Percentiles rank a stretch among this genome's conserved stretches.
These are phyloP conservation scores for Taphrina betulina DNA, from an alignment of 1,139 yeast species.

Conservation along the genomic window DNA sequence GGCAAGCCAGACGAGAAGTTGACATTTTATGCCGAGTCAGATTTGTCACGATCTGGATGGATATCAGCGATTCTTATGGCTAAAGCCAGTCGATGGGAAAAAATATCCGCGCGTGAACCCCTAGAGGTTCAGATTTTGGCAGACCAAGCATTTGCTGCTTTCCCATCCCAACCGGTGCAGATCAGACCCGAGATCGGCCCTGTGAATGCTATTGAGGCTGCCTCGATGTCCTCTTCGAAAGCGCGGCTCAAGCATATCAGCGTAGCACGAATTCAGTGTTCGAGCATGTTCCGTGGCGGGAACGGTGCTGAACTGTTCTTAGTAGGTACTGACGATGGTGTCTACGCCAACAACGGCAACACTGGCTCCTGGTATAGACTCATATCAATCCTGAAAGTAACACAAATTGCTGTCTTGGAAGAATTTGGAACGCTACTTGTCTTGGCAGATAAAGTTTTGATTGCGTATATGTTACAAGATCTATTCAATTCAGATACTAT, in stretches of 20 bases:
- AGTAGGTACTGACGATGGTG: slow-evolving; percentile 26
- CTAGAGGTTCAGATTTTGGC: slow-evolving; percentile 53
- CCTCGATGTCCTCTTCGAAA: slow-evolving; percentile 41
- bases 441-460: slow-evolving; percentile 58
- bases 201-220: slow-evolving; percentile 62
- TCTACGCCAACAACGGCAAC: slow-evolving; percentile 1
- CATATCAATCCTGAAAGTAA: slow-evolving; percentile 45
- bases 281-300: slow-evolving; percentile 8
- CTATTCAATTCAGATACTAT: slow-evolving; percentile 38
- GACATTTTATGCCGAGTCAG: slow-evolving; percentile 58
- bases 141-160: slow-evolving; percentile 14
- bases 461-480: slow-evolving; percentile 58
- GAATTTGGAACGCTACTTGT: slow-evolving; percentile 59
- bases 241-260: slow-evolving; percentile 39
- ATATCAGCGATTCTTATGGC: slow-evolving; percentile 55
- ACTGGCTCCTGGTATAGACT: slow-evolving; percentile 5
- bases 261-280: slow-evolving; percentile 20
- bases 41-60: slow-evolving; percentile 63
- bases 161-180: slow-evolving; percentile 31
- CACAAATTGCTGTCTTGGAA: slow-evolving; percentile 62
- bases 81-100: slow-evolving; percentile 50
- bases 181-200: slow-evolving; percentile 49
- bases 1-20: slow-evolving; percentile 55
- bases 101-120: slow-evolving; percentile 50
- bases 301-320: slow-evolving; percentile 5